Evolutionary conservation across 768 basidiomycete species (phyloP), one percentile per base, ranked within the genome.

Genomic region (Inosperma sp.): DNA sequence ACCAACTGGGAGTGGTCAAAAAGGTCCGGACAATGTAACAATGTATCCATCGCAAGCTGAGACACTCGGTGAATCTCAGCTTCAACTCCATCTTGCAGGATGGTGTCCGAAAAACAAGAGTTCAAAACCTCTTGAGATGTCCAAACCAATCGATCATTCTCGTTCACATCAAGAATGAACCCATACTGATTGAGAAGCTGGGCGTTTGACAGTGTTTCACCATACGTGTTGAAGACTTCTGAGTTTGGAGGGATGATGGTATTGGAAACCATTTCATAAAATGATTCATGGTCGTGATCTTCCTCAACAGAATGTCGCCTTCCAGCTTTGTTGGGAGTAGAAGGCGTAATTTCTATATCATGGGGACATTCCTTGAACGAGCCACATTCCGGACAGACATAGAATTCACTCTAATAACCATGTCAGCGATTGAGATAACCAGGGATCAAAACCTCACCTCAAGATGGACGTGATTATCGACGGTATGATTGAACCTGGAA

Each of bases 151-250:
- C 68, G 61, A 59, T 89, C 86, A 53, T 79, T 72, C 41, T 83
- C 84, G 62, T 89, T 89, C 19, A 73, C 80, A 39, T 88, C 83
- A n/a, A 90, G 72, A 22, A 72, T 62, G 61, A 91, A 91, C 0
- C 88, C 88, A 63, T 90, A 90, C 54, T 77, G 80, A 13, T 70
- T 72, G 44, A 89, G 69, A 12, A 91, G 74, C 58, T 81, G 68
- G 1, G 86, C 79, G 60, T 89, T 90, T 14, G 72, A 70, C 30
- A 89, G 68, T 3, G 69, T 66, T 58, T 78, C 78, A n/a, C 83
- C 82, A 60, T 91, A 92, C 1, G 85, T 85, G 64, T 92, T 92
- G 72, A 81, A 90, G 17, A 88, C 71, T 51, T 91, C 81, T 8
- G 70, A 68, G 33, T 68, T 66, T 0, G 79, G 70, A 7, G 68